phyloP scores from a whole-genome alignment of 345 rosid species.

The Syzygium grande region DNA sequence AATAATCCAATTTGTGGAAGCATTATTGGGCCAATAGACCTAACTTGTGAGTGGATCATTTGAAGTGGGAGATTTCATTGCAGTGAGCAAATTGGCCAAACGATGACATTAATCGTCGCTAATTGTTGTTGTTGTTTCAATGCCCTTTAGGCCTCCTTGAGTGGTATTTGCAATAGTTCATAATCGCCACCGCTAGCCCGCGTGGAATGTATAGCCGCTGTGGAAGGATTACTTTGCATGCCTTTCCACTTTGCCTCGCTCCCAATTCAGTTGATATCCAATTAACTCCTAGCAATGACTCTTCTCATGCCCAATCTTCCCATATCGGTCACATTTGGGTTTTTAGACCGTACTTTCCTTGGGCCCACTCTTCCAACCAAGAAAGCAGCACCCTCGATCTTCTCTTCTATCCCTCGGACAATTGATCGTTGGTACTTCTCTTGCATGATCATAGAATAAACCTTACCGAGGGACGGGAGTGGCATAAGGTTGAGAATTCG shows the following conservation, averaged over 20 bases:
- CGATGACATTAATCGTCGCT: background rate
- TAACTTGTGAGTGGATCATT: background rate
- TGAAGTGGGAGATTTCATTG: background rate
- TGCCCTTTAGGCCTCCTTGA: background rate
- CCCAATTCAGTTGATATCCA: background rate
- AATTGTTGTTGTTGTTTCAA: too few relatives aligned
- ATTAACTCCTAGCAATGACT: background rate
- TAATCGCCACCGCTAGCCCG: too few relatives aligned
- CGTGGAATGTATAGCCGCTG: too few relatives aligned
- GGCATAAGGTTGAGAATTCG: background rate
- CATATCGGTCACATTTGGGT: background rate
- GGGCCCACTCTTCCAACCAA: too few relatives aligned
- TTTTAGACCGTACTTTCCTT: background rate
- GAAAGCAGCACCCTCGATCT: background rate
- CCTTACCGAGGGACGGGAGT: background rate
- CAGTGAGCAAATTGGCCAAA: background rate
- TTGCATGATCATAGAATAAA: background rate
- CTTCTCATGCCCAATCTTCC: background rate
- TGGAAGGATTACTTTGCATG: too few relatives aligned
- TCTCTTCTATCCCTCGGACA: too few relatives aligned
- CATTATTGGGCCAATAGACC: background rate
- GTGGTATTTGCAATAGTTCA: too few relatives aligned
- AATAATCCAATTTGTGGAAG: background rate
- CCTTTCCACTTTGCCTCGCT: background rate
- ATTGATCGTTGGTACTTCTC: background rate